A percentile compares a stretch with the other conserved stretches of the same genome.
phyloP scores from a whole-genome alignment of 768 basidiomycete genomes.

The Termitomyces sp. region DNA sequence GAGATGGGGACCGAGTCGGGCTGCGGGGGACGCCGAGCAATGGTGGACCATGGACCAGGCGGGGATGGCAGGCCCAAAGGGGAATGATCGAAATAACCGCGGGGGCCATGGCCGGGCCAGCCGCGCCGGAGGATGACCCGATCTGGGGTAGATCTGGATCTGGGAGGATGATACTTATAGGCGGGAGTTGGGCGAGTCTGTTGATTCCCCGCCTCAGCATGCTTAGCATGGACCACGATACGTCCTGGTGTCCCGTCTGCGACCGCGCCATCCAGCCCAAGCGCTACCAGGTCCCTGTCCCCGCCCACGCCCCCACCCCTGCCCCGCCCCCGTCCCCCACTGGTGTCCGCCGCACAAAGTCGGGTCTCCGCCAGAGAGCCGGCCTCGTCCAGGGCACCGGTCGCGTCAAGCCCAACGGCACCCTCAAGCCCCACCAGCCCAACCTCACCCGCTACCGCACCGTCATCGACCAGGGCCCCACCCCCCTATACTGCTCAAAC shows the following conservation, averaged over 20 bases:
- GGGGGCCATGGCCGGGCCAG: conserved; percentile 22
- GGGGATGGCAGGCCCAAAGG: conserved; percentile 7
- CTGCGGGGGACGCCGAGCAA: background rate
- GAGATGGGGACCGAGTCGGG: conserved; percentile 1
- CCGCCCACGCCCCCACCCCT: conserved; percentile 31
- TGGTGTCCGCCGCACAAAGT: conserved; percentile 26
- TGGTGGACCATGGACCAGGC: conserved; percentile 9
- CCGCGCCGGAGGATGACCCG: conserved; percentile 14
- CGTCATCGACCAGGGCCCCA: conserved; percentile 79
- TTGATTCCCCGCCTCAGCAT: conserved; percentile 15
- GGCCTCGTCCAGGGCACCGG: conserved; percentile 69
- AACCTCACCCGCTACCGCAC: conserved; percentile 42
- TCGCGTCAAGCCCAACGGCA: conserved; percentile 51
- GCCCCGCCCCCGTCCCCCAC: conserved; percentile 37
- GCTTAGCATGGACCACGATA: conserved; percentile 52
- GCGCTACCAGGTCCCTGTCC: conserved; percentile 53
- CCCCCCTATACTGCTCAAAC: conserved; percentile 82
- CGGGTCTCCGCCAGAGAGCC: conserved; percentile 18
- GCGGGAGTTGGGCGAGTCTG: background rate
- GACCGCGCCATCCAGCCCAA: conserved; percentile 80
- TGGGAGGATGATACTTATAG: conserved; percentile 22
- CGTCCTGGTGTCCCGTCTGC: conserved; percentile 81
- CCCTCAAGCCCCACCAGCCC: conserved; percentile 39
- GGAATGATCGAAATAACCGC: conserved; percentile 18
- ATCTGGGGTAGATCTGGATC: conserved; percentile 20